Conservation (phyloP, 2,329 filamentous ascomycete species). For the Claviceps purpurea region DNA sequence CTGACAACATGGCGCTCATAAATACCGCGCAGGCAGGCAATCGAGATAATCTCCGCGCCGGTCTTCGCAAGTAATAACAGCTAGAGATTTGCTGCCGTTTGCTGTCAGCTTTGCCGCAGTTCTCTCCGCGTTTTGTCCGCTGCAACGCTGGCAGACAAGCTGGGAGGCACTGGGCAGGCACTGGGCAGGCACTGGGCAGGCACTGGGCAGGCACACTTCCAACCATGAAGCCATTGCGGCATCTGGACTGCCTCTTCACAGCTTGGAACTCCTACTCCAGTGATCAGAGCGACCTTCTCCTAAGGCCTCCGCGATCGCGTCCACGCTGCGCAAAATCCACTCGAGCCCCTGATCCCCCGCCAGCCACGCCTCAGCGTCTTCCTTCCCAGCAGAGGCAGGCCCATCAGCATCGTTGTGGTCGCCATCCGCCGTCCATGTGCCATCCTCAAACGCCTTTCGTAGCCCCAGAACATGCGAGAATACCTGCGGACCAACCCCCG, state of each 20-base stretch:
- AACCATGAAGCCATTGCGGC: too few species aligned
- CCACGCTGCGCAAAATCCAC: slow-evolving; percentile 32
- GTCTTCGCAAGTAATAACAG: too few species aligned
- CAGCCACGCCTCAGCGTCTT: slow-evolving; percentile 25
- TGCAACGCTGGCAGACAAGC: too few species aligned
- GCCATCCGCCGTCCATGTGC: slow-evolving; percentile 26
- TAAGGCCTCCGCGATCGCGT: slow-evolving; percentile 30
- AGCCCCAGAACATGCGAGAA: slow-evolving; percentile 70
- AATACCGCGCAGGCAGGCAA: too few species aligned
- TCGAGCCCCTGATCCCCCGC: slow-evolving; percentile 32
- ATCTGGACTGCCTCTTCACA: slow-evolving; percentile 3
- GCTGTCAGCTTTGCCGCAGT: too few species aligned
- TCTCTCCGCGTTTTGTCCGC: too few species aligned
- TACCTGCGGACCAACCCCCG: slow-evolving; percentile 72
- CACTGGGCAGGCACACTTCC: too few species aligned
- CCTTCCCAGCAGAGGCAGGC: slow-evolving; percentile 17
- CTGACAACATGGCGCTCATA: too few species aligned
- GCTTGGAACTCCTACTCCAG: slow-evolving; percentile 3
- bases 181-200: too few species aligned
- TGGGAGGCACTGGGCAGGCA: too few species aligned
- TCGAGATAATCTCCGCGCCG: too few species aligned
- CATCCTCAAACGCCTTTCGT: slow-evolving; percentile 61
- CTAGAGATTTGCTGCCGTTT: too few species aligned
- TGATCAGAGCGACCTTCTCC: slow-evolving; percentile 28
- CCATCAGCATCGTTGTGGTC: slow-evolving; percentile 10